These are phyloP conservation scores for Vitis labrusca DNA, from an alignment of 164 flowering plant genomes.

Conservation along the genomic window DNA sequence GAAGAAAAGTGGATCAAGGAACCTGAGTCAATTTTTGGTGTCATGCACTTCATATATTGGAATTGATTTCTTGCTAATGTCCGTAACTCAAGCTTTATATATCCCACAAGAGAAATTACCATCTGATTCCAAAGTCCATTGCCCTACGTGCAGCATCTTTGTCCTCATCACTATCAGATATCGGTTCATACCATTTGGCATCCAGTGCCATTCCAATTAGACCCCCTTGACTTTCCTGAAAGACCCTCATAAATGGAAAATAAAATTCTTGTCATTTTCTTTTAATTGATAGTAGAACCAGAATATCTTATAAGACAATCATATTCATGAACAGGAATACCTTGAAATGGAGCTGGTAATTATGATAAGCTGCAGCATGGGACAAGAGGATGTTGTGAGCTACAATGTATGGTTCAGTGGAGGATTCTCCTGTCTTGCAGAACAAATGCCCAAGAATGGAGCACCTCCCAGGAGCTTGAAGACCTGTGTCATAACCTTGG, in stretches of 20 bases:
- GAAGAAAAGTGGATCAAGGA: conserved; percentile 78
- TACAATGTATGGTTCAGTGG: conserved; percentile 77
- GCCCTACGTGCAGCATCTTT: conserved; percentile 80
- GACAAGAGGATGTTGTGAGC: conserved; percentile 82
- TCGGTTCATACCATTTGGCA: conserved; percentile 85
- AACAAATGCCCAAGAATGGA: conserved; percentile 65
- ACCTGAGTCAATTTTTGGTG: conserved; percentile 53
- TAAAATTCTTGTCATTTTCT: not conserved
- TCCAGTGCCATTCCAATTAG: conserved; percentile 78
- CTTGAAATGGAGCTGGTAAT: conserved; percentile 71
- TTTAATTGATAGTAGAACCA: not conserved
- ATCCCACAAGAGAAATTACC: conserved; percentile 42
- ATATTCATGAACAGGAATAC: conserved; percentile 24
- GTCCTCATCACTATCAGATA: conserved; percentile 63
- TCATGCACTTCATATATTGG: conserved; percentile 3
- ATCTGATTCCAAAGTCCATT: conserved; percentile 74
- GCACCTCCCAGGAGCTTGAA: conserved; percentile 94
- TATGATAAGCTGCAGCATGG: conserved; percentile 72
- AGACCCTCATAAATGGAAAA: not conserved
- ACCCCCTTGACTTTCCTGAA: conserved; percentile 69
- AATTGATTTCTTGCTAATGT: conserved; percentile 1
- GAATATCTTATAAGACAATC: not conserved
- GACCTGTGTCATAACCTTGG: conserved; percentile 75
- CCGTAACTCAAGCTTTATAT: not conserved
- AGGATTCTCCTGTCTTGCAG: conserved; percentile 78